Percentiles rank a stretch among this genome's conserved stretches.
These are phyloP conservation scores for Papiliotrema laurentii DNA, from an alignment of 1,284 basidiomycete genomes.

Conservation along the genomic window DNA sequence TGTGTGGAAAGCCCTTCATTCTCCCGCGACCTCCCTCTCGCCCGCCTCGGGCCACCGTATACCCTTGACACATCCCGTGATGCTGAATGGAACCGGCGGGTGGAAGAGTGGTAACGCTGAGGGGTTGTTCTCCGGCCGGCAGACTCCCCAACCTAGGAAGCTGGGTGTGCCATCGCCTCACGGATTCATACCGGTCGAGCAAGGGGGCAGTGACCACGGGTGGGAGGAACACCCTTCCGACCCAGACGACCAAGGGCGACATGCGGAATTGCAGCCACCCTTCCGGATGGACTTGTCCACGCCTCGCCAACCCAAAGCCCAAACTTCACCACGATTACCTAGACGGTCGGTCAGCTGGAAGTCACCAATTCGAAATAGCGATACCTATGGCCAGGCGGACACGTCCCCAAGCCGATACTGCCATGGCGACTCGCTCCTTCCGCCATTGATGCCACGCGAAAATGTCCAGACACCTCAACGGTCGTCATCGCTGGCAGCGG, in stretches of 20 bases:
- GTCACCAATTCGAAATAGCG: background rate
- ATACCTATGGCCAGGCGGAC: background rate
- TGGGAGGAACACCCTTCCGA: no score
- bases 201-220: no score
- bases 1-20: conserved; percentile 30
- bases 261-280: no score
- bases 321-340: no score
- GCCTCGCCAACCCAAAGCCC: no score
- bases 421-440: background rate
- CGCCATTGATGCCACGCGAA: background rate
- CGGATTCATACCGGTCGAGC: no score
- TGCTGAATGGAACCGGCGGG: background rate
- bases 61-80: background rate
- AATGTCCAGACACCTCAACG: background rate
- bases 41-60: background rate
- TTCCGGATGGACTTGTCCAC: no score
- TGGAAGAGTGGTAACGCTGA: background rate
- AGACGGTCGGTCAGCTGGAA: no score
- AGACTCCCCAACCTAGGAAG: background rate
- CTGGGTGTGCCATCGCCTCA: no score
- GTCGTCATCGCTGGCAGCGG: background rate
- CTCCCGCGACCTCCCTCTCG: background rate
- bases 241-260: no score
- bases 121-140: conserved; percentile 1
- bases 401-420: background rate